phyloP scores from a whole-genome alignment of 345 rosid species.

The Lenwebbia sp. region DNA sequence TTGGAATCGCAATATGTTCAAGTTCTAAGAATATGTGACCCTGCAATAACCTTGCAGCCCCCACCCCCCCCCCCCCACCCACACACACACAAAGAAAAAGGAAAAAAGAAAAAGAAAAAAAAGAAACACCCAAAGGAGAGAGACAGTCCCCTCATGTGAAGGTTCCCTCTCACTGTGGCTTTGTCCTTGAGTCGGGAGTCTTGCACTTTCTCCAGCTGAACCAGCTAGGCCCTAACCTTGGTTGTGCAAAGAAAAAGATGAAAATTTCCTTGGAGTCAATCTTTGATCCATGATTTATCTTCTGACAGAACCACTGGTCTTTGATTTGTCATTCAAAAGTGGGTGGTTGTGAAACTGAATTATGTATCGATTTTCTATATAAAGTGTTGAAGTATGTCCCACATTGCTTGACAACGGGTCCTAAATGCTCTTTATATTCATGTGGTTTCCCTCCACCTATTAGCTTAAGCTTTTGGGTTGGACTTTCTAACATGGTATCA shows the following conservation, averaged over 20 bases:
- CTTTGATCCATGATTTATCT: neutral
- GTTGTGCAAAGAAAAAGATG: neutral
- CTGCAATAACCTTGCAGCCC: neutral
- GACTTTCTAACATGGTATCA: too few relatives aligned
- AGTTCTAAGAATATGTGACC: neutral
- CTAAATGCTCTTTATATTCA: too few relatives aligned
- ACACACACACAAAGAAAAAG: too few relatives aligned
- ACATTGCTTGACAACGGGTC: too few relatives aligned
- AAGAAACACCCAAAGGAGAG: neutral
- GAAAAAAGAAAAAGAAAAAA: too few relatives aligned
- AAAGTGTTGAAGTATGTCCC: too few relatives aligned
- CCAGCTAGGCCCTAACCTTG: neutral
- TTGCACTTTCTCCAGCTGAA: neutral
- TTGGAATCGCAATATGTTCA: neutral
- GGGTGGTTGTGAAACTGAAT: neutral
- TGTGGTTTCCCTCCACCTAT: too few relatives aligned
- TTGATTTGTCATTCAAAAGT: neutral
- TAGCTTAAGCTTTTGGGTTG: too few relatives aligned
- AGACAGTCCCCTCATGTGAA: neutral
- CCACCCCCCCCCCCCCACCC: neutral
- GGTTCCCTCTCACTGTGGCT: neutral
- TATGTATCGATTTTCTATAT: neutral
- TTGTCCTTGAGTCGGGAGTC: neutral
- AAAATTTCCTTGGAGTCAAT: neutral
- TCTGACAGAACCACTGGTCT: neutral